Evolutionary conservation across 2,329 filamentous ascomycete species (phyloP).

Genomic region (Penicillium sclerotigenum): DNA sequence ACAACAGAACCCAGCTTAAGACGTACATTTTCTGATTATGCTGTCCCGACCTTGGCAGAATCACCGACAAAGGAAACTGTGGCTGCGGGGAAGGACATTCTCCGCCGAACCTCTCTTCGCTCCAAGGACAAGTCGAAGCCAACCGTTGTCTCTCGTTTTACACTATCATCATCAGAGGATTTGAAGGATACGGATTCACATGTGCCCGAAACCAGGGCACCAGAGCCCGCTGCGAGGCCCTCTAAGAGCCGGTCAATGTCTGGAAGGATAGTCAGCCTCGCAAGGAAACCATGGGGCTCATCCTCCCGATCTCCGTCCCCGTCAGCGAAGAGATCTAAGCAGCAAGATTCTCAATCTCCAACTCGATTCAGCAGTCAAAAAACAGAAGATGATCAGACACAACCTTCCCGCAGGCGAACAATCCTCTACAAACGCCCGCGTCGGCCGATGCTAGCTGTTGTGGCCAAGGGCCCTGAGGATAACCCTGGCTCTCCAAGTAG

Average conservation of each 20-base stretch:
- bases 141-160: conserved; percentile 36
- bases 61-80: conserved; percentile 39
- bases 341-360: conserved; percentile 30
- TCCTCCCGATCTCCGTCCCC: conserved; percentile 49
- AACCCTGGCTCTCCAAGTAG: conserved; percentile 36
- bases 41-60: conserved; percentile 41
- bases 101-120: conserved; percentile 42
- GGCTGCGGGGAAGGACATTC: conserved; percentile 41
- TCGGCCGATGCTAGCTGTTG: conserved; percentile 42
- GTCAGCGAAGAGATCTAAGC: conserved; percentile 32
- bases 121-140: conserved; percentile 32
- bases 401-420: conserved; percentile 30
- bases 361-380: conserved; percentile 15
- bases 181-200: conserved; percentile 28
- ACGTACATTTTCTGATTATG: conserved; percentile 50
- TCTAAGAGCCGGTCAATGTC: conserved; percentile 48
- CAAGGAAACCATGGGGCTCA: conserved; percentile 51
- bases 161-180: conserved; percentile 37
- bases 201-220: conserved; percentile 29
- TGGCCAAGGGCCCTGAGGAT: conserved; percentile 36
- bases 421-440: conserved; percentile 38
- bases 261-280: conserved; percentile 50
- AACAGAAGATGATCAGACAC: conserved; percentile 22
- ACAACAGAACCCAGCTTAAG: conserved; percentile 41
- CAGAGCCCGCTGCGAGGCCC: conserved; percentile 34